Base-by-base conservation (phyloP, 2,329 filamentous ascomycete species). In the Myriosclerotinia duriaeana region DNA sequence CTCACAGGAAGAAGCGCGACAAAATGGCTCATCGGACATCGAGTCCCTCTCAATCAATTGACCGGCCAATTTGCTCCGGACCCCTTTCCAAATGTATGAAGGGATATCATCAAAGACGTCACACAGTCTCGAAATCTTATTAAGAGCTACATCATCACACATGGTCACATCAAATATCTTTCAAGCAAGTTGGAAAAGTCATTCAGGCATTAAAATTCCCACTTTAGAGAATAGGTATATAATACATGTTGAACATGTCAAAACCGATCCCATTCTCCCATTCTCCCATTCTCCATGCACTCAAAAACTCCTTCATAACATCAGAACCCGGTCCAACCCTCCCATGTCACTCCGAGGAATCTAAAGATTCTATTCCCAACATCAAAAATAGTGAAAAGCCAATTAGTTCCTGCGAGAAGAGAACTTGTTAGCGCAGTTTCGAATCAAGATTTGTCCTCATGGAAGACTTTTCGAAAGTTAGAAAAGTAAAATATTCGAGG, bases 351-450 rank as follows among this genome's bases (percentile, higher is more conserved):
- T 53, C 60, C 60, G 15, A 50, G 42, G 60, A 63, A 63, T 63
- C 60, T 48, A 34, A 38, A 63, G 48, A 63, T 42, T 53, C 48
- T 53, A 53, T 46, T 36, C 46, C 58, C 64, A 65, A 42, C 36
- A n/a, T 26, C 36, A 22, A 60, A 53, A 44, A 66, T 22, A 53
- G 53, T 22, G 44, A 60, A 53, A 40, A 61, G 36, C 46, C 46
- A 66, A 44, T 66, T 53, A 66, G 50, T 66, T 66, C 55, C 64
- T 66, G 40, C 20, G 20, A 66, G 22, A 62, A 34, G 30, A 48
- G 44, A 50, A 52, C 30, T 17, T 34, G 36, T 61, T 61, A 66
- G 56, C 46, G 48, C 22, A 53, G 26, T 26, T n/a, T 42, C 54
- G 42, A 53, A 44, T 48, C 22, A 22, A 58, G 9, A 44, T 30